A percentile compares a stretch with the other conserved stretches of the same genome.
phyloP scores from a whole-genome alignment of 2,329 filamentous ascomycete genomes.

The Kalaharituber pfeilii region DNA sequence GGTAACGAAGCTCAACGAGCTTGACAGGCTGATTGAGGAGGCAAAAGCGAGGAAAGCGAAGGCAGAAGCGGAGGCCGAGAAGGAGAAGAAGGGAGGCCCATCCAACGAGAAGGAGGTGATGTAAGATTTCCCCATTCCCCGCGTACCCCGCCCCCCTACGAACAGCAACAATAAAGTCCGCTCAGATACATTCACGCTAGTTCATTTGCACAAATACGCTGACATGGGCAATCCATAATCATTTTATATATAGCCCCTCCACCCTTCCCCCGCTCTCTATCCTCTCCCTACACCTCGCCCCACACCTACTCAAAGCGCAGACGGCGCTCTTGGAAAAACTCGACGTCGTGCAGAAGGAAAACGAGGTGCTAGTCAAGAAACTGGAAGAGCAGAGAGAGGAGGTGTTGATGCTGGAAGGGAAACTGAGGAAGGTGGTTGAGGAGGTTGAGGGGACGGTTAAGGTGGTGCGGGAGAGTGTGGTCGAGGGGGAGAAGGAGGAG shows the following conservation, averaged over 20 bases:
- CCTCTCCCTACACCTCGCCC: constrained; percentile 13
- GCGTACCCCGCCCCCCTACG: not conserved
- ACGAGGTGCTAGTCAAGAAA: constrained; percentile 10
- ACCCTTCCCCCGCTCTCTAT: constrained; percentile 12
- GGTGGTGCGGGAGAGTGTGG: not conserved
- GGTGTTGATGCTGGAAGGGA: constrained; percentile 10
- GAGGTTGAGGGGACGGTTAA: constrained; percentile 13
- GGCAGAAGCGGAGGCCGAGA: constrained; percentile 6
- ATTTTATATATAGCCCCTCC: constrained; percentile 9
- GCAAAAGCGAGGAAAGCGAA: constrained; percentile 7
- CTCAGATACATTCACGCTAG: not conserved
- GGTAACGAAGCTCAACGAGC: constrained; percentile 12
- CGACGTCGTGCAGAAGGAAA: constrained; percentile 8
- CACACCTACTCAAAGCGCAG: constrained; percentile 10
- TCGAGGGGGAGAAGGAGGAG: not conserved
- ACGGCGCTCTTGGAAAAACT: constrained; percentile 6
- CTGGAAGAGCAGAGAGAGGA: constrained; percentile 15
- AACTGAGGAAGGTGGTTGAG: constrained; percentile 8
- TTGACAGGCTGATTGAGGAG: constrained; percentile 11
- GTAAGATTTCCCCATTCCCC: not conserved
- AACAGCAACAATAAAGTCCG: not conserved
- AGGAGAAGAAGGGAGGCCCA: not conserved
- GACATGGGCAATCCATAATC: not conserved
- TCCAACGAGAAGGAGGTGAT: not conserved
- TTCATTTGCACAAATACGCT: not conserved